Evolutionary conservation across 805 yeast genomes (phyloP).

Genomic region (Crinitomyces ghanaensis): DNA sequence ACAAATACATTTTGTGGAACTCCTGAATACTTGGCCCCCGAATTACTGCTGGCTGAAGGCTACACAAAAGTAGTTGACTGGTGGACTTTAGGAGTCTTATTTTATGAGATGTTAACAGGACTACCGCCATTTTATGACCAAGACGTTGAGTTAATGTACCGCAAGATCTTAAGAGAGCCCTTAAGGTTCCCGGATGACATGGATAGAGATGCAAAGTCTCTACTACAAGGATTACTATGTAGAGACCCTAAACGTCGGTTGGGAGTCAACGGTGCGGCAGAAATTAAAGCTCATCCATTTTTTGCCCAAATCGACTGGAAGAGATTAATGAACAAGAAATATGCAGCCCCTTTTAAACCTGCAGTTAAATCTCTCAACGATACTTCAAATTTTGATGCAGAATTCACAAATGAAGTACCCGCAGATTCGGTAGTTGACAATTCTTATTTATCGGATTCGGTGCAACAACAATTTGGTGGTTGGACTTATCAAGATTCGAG

Average conservation of each 20-base stretch:
- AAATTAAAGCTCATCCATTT: conserved; percentile 74
- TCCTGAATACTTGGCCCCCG: conserved; percentile 96
- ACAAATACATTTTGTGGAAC: conserved; percentile 94
- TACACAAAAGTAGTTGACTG: conserved; percentile 94
- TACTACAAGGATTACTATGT: conserved; percentile 60
- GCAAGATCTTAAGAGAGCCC: conserved; percentile 83
- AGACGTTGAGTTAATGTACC: conserved; percentile 85
- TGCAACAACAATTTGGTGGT: conserved; percentile 97
- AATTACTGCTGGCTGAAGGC: conserved; percentile 79
- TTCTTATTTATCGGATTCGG: conserved; percentile 72
- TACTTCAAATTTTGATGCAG: conserved; percentile 83
- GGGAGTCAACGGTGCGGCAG: conserved; percentile 70
- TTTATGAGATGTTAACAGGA: conserved; percentile 94
- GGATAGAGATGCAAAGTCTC: conserved; percentile 75
- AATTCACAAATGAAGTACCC: conserved; percentile 84
- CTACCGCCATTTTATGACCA: conserved; percentile 96
- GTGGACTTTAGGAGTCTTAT: conserved; percentile 94
- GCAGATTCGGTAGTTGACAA: conserved; percentile 93
- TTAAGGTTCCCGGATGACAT: conserved; percentile 79
- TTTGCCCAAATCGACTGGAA: conserved; percentile 87
- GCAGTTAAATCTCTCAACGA: conserved; percentile 75
- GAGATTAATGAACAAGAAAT: conserved; percentile 69
- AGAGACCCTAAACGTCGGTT: conserved; percentile 78
- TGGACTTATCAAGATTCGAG: too few relatives aligned
- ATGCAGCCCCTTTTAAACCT: conserved; percentile 93